Conservation (phyloP, 1,284 basidiomycete genomes). For the Phellopilus nigrolimitatus region DNA sequence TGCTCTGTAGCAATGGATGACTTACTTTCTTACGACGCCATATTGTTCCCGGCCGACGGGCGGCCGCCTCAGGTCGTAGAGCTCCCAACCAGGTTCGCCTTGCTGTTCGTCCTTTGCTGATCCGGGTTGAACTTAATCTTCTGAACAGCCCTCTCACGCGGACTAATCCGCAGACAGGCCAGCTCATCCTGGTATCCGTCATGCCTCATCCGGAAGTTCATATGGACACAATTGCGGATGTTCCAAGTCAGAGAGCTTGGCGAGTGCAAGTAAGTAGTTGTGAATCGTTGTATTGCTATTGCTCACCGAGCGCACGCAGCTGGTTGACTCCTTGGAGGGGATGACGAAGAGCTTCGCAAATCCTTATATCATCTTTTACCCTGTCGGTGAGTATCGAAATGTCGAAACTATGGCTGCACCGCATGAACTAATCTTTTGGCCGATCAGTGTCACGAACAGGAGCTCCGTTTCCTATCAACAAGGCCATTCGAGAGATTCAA, state of each 20-base stretch:
- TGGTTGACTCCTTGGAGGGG: conserved; percentile 67
- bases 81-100: conserved; percentile 46
- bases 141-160: conserved; percentile 49
- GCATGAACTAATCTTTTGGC: not conserved
- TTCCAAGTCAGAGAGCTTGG: conserved; percentile 62
- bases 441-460: conserved; percentile 56
- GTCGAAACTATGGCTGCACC: not conserved
- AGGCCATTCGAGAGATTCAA: conserved; percentile 67
- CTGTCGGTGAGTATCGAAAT: conserved; percentile 30
- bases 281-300: not conserved
- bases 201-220: conserved; percentile 77
- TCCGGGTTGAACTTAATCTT: not conserved
- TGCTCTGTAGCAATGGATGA: conserved; percentile 45
- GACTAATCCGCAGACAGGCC: conserved; percentile 41
- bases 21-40: conserved; percentile 53
- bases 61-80: conserved; percentile 63
- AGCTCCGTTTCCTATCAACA: conserved; percentile 75
- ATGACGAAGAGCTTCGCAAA: conserved; percentile 72
- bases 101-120: not conserved
- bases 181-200: conserved; percentile 31
- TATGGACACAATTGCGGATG: conserved; percentile 79
- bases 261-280: conserved; percentile 53
- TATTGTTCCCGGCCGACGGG: conserved; percentile 49
- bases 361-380: conserved; percentile 77
- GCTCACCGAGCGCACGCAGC: conserved; percentile 35